Evolutionary conservation across 192 early-diverging fungal genomes (phyloP).

Genomic region (Linderina pennispora): DNA sequence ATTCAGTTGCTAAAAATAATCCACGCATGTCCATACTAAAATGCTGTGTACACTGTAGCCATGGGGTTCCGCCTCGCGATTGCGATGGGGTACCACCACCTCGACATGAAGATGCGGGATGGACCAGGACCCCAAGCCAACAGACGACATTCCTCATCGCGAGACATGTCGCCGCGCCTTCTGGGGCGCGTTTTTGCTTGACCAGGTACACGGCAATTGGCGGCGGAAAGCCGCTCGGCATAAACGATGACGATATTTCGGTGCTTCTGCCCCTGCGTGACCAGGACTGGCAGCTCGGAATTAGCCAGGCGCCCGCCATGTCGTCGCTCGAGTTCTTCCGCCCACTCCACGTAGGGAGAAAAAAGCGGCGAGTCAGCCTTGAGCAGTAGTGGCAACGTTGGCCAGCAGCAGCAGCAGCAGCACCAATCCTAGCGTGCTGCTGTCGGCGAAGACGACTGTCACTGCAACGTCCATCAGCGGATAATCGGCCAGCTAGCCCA

Average conservation of each 20-base stretch:
- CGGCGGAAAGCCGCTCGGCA: conserved; percentile 44
- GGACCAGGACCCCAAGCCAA: conserved; percentile 26
- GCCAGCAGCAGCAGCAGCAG: conserved; percentile 1
- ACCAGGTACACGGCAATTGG: conserved; percentile 45
- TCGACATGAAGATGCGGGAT: conserved; percentile 30
- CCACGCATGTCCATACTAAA: too few species aligned
- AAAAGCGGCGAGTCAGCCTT: too few species aligned
- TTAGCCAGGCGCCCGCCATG: conserved; percentile 23
- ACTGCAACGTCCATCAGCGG: too few species aligned
- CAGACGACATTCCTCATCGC: conserved; percentile 30
- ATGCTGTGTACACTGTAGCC: too few species aligned
- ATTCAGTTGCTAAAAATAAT: too few species aligned
- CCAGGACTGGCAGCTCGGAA: conserved; percentile 28
- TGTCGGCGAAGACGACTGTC: neutral
- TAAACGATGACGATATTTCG: conserved; percentile 43
- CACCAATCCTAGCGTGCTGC: neutral
- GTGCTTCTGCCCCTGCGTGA: conserved; percentile 36
- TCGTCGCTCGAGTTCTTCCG: conserved; percentile 39
- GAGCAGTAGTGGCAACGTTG: too few species aligned
- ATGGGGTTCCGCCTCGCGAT: conserved; percentile 49
- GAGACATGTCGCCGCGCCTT: conserved; percentile 45
- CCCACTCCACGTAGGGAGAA: conserved; percentile 5
- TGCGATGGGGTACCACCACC: conserved; percentile 47
- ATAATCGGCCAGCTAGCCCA: too few species aligned
- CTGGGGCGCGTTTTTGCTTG: conserved; percentile 40